Conservation (phyloP, 306 rosid genomes). For the Trifolium dubium region DNA sequence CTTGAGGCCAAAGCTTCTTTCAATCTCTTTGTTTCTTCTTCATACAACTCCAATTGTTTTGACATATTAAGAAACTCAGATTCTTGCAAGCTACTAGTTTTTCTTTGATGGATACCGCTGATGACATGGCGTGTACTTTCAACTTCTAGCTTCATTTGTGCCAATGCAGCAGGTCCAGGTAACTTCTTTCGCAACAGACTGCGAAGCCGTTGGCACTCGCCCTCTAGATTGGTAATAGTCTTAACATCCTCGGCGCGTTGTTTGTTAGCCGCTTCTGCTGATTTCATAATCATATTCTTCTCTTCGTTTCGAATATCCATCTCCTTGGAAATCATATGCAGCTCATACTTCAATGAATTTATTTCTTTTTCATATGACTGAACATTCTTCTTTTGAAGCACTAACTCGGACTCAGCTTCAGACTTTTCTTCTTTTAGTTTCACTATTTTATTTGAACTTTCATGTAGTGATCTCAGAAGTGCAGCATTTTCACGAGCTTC, state of each 20-base stretch:
- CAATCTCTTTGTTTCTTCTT: conserved; percentile 83
- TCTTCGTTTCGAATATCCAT: conserved; percentile 94
- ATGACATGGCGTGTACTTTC: conserved; percentile 66
- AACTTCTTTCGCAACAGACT: conserved; percentile 85
- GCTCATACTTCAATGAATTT: conserved; percentile 76
- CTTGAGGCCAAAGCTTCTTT: conserved; percentile 91
- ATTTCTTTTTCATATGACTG: conserved; percentile 82
- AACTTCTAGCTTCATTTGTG: conserved; percentile 93
- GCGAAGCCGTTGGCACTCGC: conserved; percentile 87
- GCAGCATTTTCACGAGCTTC: conserved; percentile 69
- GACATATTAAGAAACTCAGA: conserved; percentile 71
- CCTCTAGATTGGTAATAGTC: conserved; percentile 78
- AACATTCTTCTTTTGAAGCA: conserved; percentile 60
- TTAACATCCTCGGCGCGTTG: conserved; percentile 73
- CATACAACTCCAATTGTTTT: conserved; percentile 63
- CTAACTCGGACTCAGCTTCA: conserved; percentile 78
- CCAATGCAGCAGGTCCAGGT: conserved; percentile 94
- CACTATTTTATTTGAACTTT: conserved; percentile 70
- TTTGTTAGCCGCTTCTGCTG: conserved; percentile 82
- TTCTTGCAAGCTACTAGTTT: conserved; percentile 64
- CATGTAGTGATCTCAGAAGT: conserved; percentile 75
- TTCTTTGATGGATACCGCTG: conserved; percentile 59
- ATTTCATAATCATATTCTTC: conserved; percentile 82
- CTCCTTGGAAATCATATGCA: conserved; percentile 78
- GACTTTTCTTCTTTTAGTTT: conserved; percentile 76